phyloP scores from a whole-genome alignment of 257 asterid species.

The Solanum acaule region DNA sequence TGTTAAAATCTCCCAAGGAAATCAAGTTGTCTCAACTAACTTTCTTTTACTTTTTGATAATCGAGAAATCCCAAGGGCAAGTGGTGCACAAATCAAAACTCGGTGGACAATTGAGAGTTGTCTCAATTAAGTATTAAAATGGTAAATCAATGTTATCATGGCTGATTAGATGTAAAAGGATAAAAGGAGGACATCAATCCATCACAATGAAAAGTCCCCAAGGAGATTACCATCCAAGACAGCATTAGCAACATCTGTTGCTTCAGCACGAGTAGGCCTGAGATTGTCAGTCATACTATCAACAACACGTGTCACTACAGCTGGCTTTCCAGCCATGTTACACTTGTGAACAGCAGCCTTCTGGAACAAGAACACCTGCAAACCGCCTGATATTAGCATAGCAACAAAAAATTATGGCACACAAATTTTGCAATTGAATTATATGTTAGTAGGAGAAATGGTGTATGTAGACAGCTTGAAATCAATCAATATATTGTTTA shows the following conservation, averaged over 20 bases:
- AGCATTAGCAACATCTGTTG: conserved; percentile 96
- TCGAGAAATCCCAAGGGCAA: background rate
- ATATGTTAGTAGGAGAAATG: background rate
- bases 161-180: background rate
- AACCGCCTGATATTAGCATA: background rate
- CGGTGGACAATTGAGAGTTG: background rate
- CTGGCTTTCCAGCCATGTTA: conserved; percentile 97
- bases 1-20: background rate
- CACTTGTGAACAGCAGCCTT: conserved; percentile 86
- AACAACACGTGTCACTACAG: conserved; percentile 91
- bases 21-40: background rate
- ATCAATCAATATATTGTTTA: background rate
- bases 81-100: background rate
- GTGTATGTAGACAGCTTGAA: background rate
- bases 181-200: background rate
- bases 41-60: background rate
- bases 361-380: conserved; percentile 83
- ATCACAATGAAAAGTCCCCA: background rate
- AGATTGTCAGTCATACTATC: conserved; percentile 96
- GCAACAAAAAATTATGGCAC: background rate
- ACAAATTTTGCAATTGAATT: background rate
- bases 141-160: background rate
- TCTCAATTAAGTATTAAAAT: background rate
- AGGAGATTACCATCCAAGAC: conserved; percentile 68
- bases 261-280: conserved; percentile 97